These are phyloP conservation scores for Strigomonas culicis DNA, from an alignment of 208 protist genomes.

Conservation along the genomic window DNA sequence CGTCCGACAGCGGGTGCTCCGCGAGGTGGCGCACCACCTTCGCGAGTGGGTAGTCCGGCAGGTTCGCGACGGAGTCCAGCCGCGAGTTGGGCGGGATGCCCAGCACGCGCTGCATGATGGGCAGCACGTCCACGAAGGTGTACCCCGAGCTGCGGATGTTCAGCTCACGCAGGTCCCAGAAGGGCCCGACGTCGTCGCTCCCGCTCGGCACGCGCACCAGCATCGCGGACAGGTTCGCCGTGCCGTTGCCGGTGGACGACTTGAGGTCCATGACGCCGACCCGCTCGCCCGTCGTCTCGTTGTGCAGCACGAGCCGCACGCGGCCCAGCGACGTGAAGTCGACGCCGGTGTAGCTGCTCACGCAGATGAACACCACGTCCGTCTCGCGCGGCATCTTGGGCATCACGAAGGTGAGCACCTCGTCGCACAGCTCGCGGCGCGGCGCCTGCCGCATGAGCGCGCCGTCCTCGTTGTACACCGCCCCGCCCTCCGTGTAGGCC, in stretches of 20 bases:
- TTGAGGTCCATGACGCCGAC: constrained; percentile 62
- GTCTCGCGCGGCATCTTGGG: constrained; percentile 62
- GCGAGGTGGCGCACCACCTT: constrained; percentile 30
- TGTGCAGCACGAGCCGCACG: constrained; percentile 49
- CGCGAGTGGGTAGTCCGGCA: constrained; percentile 62
- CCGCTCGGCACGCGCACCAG: constrained; percentile 41
- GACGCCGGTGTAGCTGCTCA: constrained; percentile 76
- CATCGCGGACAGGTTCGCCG: constrained; percentile 62
- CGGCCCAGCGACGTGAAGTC: constrained; percentile 49
- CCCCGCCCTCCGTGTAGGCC: constrained; percentile 22
- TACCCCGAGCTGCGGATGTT: constrained; percentile 77
- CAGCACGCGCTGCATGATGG: constrained; percentile 64
- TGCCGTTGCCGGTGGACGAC: constrained; percentile 49
- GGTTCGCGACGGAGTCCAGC: constrained; percentile 38
- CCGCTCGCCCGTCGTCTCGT: constrained; percentile 58
- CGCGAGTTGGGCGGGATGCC: constrained; percentile 38
- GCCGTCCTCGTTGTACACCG: constrained; percentile 20
- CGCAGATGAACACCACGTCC: constrained; percentile 63
- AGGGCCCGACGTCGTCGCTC: not conserved
- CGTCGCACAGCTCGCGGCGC: constrained; percentile 57
- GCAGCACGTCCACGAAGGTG: constrained; percentile 80
- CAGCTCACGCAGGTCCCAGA: constrained; percentile 76
- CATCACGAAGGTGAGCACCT: constrained; percentile 76
- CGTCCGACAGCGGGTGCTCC: constrained; percentile 45
- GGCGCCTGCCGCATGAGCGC: constrained; percentile 12